A percentile compares a stretch with the other conserved stretches of the same genome.
Evolutionary conservation across 2,329 filamentous ascomycete species (phyloP).

Genomic region (Venturia aucupariae): DNA sequence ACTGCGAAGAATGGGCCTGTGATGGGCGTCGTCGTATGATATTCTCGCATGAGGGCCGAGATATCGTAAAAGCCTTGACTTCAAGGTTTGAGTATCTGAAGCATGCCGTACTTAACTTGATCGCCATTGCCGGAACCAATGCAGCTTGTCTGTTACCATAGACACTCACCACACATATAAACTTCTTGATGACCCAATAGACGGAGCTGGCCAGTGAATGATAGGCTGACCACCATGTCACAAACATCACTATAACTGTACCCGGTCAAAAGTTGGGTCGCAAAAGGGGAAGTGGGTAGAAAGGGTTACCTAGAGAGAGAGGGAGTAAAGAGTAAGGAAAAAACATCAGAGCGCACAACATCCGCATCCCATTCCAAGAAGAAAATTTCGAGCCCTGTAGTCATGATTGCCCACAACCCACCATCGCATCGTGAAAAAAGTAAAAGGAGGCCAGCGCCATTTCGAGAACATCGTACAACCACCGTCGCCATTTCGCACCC

Average conservation of each 20-base stretch:
- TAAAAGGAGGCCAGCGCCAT: not conserved
- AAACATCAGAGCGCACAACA: not conserved
- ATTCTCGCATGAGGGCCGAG: no score
- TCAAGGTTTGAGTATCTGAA: no score
- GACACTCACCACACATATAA: not conserved
- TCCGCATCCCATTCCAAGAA: not conserved
- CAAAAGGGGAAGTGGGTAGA: not conserved
- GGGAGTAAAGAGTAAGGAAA: not conserved
- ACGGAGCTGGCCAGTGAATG: not conserved
- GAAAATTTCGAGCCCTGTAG: not conserved
- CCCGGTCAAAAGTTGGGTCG: not conserved
- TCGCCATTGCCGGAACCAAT: no score
- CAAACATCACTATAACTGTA: not conserved
- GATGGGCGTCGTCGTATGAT: no score
- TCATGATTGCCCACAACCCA: conserved; percentile 1
- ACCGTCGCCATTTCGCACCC: not conserved
- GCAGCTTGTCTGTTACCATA: no score
- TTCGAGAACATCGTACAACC: conserved; percentile 6
- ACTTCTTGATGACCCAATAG: not conserved
- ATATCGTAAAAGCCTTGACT: no score
- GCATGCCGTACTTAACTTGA: no score
- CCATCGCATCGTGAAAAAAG: conserved; percentile 4
- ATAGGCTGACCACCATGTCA: not conserved
- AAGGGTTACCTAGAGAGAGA: conserved; percentile 5
- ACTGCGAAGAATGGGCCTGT: no score